phyloP scores from a whole-genome alignment of 768 basidiomycete genomes.

The Suillus subalutaceus region DNA sequence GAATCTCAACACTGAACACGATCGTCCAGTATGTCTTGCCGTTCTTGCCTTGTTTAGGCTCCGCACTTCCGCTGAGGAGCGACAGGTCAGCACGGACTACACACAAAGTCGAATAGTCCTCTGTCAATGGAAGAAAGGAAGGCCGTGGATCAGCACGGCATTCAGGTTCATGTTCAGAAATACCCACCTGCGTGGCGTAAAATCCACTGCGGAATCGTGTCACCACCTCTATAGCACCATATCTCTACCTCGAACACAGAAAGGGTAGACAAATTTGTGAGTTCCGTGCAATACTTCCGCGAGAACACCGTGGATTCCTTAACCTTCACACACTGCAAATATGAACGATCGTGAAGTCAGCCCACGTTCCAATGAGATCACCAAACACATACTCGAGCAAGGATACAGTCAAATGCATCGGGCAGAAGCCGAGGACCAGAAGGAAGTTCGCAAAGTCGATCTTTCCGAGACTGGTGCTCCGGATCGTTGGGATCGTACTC shows the following conservation, averaged over 20 bases:
- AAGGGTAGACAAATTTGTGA: slow-evolving; percentile 73
- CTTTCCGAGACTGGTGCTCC: slow-evolving; percentile 66
- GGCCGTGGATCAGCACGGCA: slow-evolving; percentile 7
- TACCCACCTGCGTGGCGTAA: slow-evolving; percentile 49
- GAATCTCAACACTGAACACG: slow-evolving; percentile 82
- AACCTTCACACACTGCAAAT: slow-evolving; percentile 63
- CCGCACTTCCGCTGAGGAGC: slow-evolving; percentile 69
- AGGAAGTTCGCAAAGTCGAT: slow-evolving; percentile 72
- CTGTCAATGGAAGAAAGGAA: slow-evolving; percentile 33
- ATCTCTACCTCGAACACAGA: slow-evolving; percentile 85
- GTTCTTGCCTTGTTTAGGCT: slow-evolving; percentile 61
- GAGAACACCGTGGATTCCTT: slow-evolving; percentile 83
- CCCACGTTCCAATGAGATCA: slow-evolving; percentile 7
- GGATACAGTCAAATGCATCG: slow-evolving; percentile 82
- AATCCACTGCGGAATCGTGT: slow-evolving; percentile 75
- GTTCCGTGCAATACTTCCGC: slow-evolving; percentile 80
- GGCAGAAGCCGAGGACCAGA: slow-evolving; percentile 78
- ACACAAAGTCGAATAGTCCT: slow-evolving; percentile 76
- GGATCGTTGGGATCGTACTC: slow-evolving; percentile 65
- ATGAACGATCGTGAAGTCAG: slow-evolving; percentile 14
- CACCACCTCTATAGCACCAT: slow-evolving; percentile 83
- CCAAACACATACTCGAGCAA: slow-evolving; percentile 56
- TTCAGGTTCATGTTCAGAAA: not conserved
- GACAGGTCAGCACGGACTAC: slow-evolving; percentile 80
- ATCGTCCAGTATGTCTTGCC: slow-evolving; percentile 84